Evolutionary conservation across 176 grass and related monocot species (phyloP), one percentile per base, ranked within the genome.

Genomic region (Thalia dealbata): DNA sequence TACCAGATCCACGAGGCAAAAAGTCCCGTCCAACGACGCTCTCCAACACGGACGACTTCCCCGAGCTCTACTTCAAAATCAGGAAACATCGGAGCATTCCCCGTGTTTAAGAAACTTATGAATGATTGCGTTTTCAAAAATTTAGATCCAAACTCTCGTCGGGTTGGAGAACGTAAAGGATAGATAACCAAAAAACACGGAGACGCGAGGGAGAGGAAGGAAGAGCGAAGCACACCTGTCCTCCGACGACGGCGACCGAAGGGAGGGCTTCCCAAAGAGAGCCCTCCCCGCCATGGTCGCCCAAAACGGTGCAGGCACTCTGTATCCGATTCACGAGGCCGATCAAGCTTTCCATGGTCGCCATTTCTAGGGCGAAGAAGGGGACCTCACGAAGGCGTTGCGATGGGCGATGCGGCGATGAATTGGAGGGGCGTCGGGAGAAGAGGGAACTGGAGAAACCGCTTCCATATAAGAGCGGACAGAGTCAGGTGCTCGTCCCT

Each of bases 281-380:
- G 15, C 46, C 60, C 18, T 50, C 75, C 18, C 75, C 75, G 46
- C 75, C 63, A 15, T 77, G 19, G 50, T 77, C 75, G 10, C 75
- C 75, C 7, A 77, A 46, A 27, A 68, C 75, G 46, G 75, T 77
- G 62, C 75, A 77, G 3, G 75, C 75, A 25, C 50, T 66, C 27
- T 77, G 75, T 26, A 77, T 77, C 18, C 75, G 75, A 48, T 77
- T 77, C 27, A 77, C 75, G 48, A 77, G 75, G 12, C 75, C 75
- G 11, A 77, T 77, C 62, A 77, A 67, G 75, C 75, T 77, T 62
- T 77, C 75, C 75, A 77, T 77, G 26, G 75, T 77, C 62, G 75
- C 27, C 75, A 77, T 77, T 68, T 41, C 38, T 3, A 43, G 5
- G 25, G 15, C 16, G 27, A 46, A 52, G 62, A 18, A n/a, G 32